phyloP scores from a whole-genome alignment of 202 grass and related monocot genomes.

The Schoenoplectus triqueter region DNA sequence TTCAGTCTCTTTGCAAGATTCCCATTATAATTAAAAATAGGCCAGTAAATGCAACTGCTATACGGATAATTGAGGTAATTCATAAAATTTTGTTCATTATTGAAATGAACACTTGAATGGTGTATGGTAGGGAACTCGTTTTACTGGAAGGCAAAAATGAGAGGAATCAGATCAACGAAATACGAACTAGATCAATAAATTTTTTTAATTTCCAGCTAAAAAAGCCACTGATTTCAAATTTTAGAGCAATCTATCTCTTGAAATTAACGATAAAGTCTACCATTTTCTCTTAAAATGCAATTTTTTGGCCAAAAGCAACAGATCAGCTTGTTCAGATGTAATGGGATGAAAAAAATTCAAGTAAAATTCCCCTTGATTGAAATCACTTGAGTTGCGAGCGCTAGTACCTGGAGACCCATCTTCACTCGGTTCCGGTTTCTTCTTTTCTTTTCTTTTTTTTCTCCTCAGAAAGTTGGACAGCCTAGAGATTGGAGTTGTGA shows the following conservation, averaged over 20 bases:
- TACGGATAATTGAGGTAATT: neutral
- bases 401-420: conserved; percentile 42
- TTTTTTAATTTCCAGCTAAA: neutral
- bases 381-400: conserved; percentile 4
- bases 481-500: conserved; percentile 11
- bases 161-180: conserved; percentile 19
- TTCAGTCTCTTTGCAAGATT: neutral
- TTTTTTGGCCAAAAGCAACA: neutral
- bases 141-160: neutral
- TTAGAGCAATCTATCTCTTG: conserved; percentile 9
- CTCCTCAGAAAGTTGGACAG: conserved; percentile 9
- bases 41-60: neutral
- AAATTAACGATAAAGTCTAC: neutral
- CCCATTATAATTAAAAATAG: neutral
- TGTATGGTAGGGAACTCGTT: neutral
- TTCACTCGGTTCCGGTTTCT: conserved; percentile 16
- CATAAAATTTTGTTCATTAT: neutral
- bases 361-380: conserved; percentile 12
- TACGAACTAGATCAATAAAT: conserved; percentile 14
- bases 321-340: conserved; percentile 30
- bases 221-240: conserved; percentile 4
- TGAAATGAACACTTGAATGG: neutral
- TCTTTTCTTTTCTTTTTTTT: conserved; percentile 19
- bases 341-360: neutral
- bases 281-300: neutral